Conservation (phyloP, 306 rosid genomes). For the Pyrus pyrifolia region DNA sequence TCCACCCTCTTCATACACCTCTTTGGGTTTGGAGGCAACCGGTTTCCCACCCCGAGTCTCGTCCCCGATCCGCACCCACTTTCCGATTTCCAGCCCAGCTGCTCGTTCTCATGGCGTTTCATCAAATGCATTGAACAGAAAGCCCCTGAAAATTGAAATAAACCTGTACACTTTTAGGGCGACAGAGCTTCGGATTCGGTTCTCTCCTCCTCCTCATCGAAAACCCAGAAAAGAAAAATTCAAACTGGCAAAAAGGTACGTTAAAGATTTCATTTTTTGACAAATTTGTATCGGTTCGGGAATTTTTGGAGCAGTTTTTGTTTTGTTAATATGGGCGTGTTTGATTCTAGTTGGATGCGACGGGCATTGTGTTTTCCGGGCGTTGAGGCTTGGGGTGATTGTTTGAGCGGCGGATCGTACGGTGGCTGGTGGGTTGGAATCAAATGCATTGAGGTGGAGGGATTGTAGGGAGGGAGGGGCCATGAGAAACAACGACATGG, state of each 20-base stretch:
- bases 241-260: background rate
- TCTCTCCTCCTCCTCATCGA: background rate
- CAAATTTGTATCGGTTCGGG: background rate
- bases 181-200: background rate
- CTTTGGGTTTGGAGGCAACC: conserved; percentile 10
- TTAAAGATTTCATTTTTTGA: background rate
- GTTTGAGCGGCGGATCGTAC: background rate
- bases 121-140: background rate
- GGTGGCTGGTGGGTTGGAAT: background rate
- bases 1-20: background rate
- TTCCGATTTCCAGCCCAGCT: background rate
- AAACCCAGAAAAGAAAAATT: background rate
- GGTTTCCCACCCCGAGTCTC: background rate
- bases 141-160: background rate
- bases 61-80: background rate
- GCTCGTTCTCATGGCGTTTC: background rate
- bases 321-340: background rate
- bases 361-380: background rate
- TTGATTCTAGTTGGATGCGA: conserved; percentile 2
- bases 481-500: background rate
- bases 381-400: background rate
- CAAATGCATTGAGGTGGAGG: conserved; percentile 5
- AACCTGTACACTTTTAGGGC: background rate
- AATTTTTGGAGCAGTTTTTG: background rate
- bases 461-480: background rate